These are phyloP conservation scores for Styphnolobium japonicum DNA, from an alignment of 306 rosid species.

Conservation along the genomic window DNA sequence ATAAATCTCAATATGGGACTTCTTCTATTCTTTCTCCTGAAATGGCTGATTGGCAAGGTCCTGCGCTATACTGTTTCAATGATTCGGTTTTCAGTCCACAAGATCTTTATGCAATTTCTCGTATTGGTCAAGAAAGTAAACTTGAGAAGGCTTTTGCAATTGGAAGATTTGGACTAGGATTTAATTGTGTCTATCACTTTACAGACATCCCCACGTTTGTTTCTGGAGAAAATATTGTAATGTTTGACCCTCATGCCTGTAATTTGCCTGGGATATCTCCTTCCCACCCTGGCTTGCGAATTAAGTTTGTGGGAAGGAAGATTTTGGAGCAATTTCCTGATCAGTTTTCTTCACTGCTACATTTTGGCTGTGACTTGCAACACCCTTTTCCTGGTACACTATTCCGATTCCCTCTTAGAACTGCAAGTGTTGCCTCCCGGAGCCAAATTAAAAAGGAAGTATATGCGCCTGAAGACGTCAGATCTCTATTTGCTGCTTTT, in stretches of 20 bases:
- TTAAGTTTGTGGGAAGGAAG: conserved; percentile 82
- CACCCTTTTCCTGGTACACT: conserved; percentile 88
- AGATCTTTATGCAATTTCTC: conserved; percentile 99
- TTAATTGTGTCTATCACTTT: conserved; percentile 96
- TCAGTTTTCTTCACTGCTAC: conserved; percentile 88
- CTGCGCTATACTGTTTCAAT: conserved; percentile 91
- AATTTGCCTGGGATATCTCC: conserved; percentile 98
- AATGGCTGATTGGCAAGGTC: conserved; percentile 99
- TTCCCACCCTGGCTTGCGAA: conserved; percentile 93
- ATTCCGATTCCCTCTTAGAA: conserved; percentile 94
- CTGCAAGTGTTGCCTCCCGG: conserved; percentile 72
- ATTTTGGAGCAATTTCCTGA: conserved; percentile 97
- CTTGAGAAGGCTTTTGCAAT: conserved; percentile 94
- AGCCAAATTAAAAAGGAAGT: conserved; percentile 95
- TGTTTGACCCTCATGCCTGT: conserved; percentile 96
- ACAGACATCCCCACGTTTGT: conserved; percentile 94
- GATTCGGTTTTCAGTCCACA: conserved; percentile 89
- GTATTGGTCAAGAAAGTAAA: conserved; percentile 99
- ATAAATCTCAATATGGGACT: conserved; percentile 90
- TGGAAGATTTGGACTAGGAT: conserved; percentile 98
- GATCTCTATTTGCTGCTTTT: conserved; percentile 75
- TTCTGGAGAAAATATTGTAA: conserved; percentile 91
- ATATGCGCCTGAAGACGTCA: conserved; percentile 82
- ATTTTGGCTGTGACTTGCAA: conserved; percentile 95
- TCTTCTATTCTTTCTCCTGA: conserved; percentile 97